Conservation (phyloP, 495 filamentous ascomycete genomes). For the Bombardia bombarda region DNA sequence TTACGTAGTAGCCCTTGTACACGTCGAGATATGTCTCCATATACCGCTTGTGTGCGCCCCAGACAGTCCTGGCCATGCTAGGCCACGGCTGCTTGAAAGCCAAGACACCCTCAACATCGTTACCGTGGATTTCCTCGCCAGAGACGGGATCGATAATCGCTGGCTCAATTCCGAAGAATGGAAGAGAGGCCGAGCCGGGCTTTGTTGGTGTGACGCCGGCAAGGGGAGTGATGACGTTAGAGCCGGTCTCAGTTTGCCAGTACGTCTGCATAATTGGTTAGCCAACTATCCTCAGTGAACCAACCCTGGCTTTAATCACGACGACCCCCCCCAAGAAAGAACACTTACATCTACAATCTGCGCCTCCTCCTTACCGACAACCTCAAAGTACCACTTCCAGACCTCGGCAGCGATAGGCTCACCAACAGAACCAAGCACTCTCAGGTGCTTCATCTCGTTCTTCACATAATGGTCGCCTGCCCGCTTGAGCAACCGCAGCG, state of each 20-base stretch:
- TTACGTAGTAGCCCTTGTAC: slow-evolving; percentile 96
- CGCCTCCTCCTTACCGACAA: slow-evolving; percentile 87
- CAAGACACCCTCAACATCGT: slow-evolving; percentile 96
- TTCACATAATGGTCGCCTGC: slow-evolving; percentile 89
- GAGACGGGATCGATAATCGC: slow-evolving; percentile 96
- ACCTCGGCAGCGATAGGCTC: slow-evolving; percentile 98
- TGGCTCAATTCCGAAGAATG: slow-evolving; percentile 98
- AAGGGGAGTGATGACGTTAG: slow-evolving; percentile 77
- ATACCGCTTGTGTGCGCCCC: slow-evolving; percentile 95
- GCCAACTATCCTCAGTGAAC: not conserved
- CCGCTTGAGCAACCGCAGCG: slow-evolving; percentile 85
- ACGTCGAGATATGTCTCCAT: slow-evolving; percentile 98
- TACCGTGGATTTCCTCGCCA: slow-evolving; percentile 87
- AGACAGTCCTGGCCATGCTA: slow-evolving; percentile 97
- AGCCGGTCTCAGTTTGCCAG: slow-evolving; percentile 99
- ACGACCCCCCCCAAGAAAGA: no score
- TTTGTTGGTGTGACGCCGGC: slow-evolving; percentile 72
- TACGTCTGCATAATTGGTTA: slow-evolving; percentile 62
- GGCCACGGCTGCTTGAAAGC: slow-evolving; percentile 99
- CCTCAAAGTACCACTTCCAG: slow-evolving; percentile 99
- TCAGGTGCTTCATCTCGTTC: slow-evolving; percentile 78
- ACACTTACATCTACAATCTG: slow-evolving; percentile 87
- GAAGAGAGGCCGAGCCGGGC: slow-evolving; percentile 67
- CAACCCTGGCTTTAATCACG: not conserved
- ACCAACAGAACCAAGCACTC: slow-evolving; percentile 92